phyloP scores from a whole-genome alignment of 257 asterid species.

The Cordia subcordata region DNA sequence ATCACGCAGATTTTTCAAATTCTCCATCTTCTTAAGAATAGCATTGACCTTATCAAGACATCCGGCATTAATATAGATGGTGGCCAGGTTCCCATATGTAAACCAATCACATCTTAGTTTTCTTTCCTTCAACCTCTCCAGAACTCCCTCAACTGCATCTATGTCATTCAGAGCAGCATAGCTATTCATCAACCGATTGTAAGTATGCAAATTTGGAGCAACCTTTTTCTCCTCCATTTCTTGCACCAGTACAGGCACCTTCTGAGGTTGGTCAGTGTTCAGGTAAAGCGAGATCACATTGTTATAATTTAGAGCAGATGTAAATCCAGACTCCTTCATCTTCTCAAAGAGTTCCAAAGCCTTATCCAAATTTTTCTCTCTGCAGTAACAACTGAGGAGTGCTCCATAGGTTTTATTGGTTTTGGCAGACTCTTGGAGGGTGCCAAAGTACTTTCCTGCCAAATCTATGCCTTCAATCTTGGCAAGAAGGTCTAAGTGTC shows the following conservation, averaged over 20 bases:
- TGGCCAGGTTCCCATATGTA: conserved; percentile 64
- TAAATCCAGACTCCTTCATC: conserved; percentile 37
- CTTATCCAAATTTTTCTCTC: conserved; percentile 44
- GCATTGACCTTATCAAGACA: conserved; percentile 36
- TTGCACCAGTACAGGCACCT: conserved; percentile 34
- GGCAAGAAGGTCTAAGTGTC: conserved; percentile 55
- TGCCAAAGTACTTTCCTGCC: conserved; percentile 63
- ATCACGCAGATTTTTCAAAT: conserved; percentile 18
- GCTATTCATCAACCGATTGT: conserved; percentile 56
- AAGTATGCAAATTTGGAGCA: conserved; percentile 35
- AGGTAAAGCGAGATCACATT: conserved; percentile 46
- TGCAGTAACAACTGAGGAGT: conserved; percentile 59
- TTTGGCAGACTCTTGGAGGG: conserved; percentile 50
- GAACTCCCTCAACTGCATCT: conserved; percentile 43
- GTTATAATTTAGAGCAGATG: conserved; percentile 54
- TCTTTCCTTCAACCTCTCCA: conserved; percentile 57
- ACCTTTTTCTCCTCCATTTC: conserved; percentile 66
- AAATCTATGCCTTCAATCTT: conserved; percentile 41
- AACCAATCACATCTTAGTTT: conserved; percentile 35
- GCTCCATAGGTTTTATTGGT: conserved; percentile 65
- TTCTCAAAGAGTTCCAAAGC: conserved; percentile 52
- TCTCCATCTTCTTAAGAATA: conserved; percentile 47
- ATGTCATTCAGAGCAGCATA: conserved; percentile 42
- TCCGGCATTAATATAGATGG: conserved; percentile 44
- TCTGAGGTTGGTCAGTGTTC: conserved; percentile 35